Conservation (phyloP, 768 basidiomycete species). For the Phaffia tasmanica region DNA sequence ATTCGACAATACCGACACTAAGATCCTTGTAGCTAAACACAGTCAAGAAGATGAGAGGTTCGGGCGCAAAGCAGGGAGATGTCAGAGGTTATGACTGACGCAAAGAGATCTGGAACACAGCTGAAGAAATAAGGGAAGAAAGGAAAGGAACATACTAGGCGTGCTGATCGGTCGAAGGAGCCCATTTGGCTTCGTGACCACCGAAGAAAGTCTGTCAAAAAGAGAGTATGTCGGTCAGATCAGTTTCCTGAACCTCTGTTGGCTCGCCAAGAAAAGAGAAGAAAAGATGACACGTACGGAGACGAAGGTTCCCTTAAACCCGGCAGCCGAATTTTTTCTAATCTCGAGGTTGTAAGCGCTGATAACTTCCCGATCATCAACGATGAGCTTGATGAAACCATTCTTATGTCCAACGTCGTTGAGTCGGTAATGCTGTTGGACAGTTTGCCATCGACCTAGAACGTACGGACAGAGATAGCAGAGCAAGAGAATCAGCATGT, state of each 20-base stretch:
- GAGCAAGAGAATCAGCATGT: no score
- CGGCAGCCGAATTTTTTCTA: conserved; percentile 44
- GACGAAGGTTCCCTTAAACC: conserved; percentile 46
- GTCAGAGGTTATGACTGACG: no score
- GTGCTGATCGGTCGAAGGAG: conserved; percentile 52
- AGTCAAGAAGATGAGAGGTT: no score
- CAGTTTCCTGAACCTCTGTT: neutral
- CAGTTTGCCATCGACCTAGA: conserved; percentile 56
- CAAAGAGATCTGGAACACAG: no score
- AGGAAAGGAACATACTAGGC: conserved; percentile 40
- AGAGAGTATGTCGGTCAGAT: neutral
- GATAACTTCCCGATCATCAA: conserved; percentile 55
- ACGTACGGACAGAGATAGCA: conserved; percentile 46
- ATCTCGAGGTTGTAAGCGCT: conserved; percentile 50
- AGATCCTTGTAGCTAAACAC: no score
- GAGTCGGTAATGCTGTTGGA: conserved; percentile 58
- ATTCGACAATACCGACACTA: no score
- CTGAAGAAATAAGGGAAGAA: no score
- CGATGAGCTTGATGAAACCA: conserved; percentile 59
- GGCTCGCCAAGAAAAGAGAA: conserved; percentile 35
- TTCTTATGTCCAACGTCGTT: conserved; percentile 61
- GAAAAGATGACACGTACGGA: neutral
- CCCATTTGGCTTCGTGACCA: conserved; percentile 46
- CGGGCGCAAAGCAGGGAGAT: no score
- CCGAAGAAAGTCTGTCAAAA: conserved; percentile 60